Conservation (phyloP, 257 asterid species). For the Catharanthus roseus region DNA sequence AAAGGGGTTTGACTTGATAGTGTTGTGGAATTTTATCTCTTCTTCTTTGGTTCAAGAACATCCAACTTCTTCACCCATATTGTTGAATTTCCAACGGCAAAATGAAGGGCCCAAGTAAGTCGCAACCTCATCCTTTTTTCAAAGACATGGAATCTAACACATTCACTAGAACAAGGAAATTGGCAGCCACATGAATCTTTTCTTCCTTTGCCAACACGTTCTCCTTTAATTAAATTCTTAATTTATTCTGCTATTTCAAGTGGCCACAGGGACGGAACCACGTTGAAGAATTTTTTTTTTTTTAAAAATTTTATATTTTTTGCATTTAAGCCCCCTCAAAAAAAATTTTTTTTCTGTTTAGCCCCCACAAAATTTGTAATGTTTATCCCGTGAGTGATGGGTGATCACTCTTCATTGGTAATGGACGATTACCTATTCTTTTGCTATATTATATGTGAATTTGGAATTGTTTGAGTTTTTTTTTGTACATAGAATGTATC, state of each 20-base stretch:
- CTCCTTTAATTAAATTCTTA: conserved; percentile 34
- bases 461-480: no score
- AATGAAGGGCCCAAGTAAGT: conserved; percentile 33
- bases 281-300: no score
- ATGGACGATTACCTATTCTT: no score
- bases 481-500: no score
- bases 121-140: conserved; percentile 29
- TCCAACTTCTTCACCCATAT: conserved; percentile 33
- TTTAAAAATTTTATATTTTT: no score
- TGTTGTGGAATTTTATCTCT: conserved; percentile 26
- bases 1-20: conserved; percentile 21
- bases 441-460: no score
- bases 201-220: conserved; percentile 41
- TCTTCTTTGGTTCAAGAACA: conserved; percentile 34
- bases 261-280: no score
- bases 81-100: conserved; percentile 27
- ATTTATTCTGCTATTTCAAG: conserved; percentile 22
- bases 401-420: no score
- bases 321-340: no score
- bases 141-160: conserved; percentile 34
- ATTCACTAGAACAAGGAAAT: conserved; percentile 31
- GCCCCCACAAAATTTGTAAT: no score
- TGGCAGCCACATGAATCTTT: conserved; percentile 38
- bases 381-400: no score
- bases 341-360: no score